Evolutionary conservation across 1,284 basidiomycete genomes (phyloP), one percentile per base, ranked within the genome.

Genomic region (Tilletia setariae): DNA sequence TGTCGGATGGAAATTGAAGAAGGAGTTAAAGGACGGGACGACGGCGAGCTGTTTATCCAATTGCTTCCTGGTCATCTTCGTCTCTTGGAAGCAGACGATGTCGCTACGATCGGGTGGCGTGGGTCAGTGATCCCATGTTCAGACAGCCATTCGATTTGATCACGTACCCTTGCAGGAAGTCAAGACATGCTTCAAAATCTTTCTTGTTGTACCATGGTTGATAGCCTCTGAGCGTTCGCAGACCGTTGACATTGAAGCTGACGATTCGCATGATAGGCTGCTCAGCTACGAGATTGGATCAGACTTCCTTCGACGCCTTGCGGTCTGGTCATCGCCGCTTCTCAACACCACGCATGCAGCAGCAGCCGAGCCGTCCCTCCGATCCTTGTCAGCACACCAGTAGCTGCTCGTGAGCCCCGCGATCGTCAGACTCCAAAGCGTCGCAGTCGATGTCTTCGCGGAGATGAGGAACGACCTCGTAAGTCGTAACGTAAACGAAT

Each of bases 221-320:
- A 71, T 79, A 81, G 63, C 74, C 73, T 40, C 75, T 73, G 30
- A 82, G 67, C n/a, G 78, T 81, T 19, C 76, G 75, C 11, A 80
- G 72, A 42, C 80, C 80, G 63, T 82, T 82, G 66, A 79, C 78
- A 69, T 82, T 82, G 79, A 79, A 82, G n/a, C 71, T 71, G 6
- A 69, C 68, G 67, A 79, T 76, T 3, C 78, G 72, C 78, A 79
- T 79, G n/a, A 47, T 61, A 7, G 56, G 2, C 9, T 25, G 46
- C 6, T 4, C 4, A 40, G 35, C 6, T 4, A 11, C 6, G 35
- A 40, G 4, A 11, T 4, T 23, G 46, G 19, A 49, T 49, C 21
- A 49, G 16, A 49, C 3, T 49, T 16, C 19, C 7, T 16, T 49
- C 46, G 19, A 23, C 46, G 46, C 46, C 16, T n/a, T 40, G 35